Evolutionary conservation across 306 rosid genomes (phyloP), one percentile per base, ranked within the genome.

Genomic region (Cucurbita pepo): DNA sequence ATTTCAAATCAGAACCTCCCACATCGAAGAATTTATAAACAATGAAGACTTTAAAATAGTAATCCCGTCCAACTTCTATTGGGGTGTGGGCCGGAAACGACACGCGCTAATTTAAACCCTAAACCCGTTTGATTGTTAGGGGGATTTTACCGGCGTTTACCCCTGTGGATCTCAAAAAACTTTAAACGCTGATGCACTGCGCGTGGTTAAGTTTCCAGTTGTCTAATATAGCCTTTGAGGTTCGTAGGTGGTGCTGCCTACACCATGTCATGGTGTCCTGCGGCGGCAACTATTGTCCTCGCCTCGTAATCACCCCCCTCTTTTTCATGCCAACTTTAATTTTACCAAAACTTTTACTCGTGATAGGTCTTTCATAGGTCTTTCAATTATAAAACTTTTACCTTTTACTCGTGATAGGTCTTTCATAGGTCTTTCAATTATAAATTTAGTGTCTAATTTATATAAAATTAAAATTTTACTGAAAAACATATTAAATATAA

Each of bases 41-140:
- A 1, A 48, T 0, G 18, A 4, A 30, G 34, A 30, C 18, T 50
- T 50, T 48, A 48, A 48, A 11, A 2, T 30, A 4, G 34, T 30
- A 30, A 30, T 30, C 1, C 3, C 34, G 34, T 30, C 3, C 34
- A 3, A 3, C 34, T 2, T 30, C 3, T 0, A 25, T 25, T 25
- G 25, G 53, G 54, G 18, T 14, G 54, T 50, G 54, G 54, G 54
- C 18, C 1, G 0, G 54, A 3, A 5, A 50, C 54, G 0, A 2
- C 3, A 50, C 18, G 54, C 54, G 54, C 54, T 1, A 0, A 5
- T 1, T n/a, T 14, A 50, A 50, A 50, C 54, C 54, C 54, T 50
- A 50, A 50, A 50, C 54, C 54, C 0, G 0, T 4, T 0, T 3
- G 1, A 5, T 0, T 0, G 53, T 4, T 0, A 4, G 1, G 54